Evolutionary conservation across 805 yeast species (phyloP).

Genomic region (Ogataea nonfermentans): DNA sequence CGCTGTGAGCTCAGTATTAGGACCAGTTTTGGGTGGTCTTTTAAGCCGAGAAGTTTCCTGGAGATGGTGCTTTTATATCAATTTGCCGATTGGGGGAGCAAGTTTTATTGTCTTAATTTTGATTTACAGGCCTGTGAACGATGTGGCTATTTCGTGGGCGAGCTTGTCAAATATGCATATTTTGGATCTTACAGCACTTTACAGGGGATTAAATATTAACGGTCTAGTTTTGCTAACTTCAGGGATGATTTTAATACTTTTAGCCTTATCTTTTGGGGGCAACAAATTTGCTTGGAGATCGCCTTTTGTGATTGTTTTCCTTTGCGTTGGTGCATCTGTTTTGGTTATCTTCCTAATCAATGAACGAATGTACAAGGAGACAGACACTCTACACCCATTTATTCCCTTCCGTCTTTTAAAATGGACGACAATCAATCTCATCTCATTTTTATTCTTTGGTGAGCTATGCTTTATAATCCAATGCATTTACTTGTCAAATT

Average conservation of each 20-base stretch:
- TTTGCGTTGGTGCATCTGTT: constrained; percentile 45
- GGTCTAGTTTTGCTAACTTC: constrained; percentile 41
- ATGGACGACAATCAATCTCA: constrained; percentile 23
- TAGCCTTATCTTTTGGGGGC: constrained; percentile 61
- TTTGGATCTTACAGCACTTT: neutral
- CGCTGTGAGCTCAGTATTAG: constrained; percentile 51
- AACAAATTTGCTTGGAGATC: constrained; percentile 52
- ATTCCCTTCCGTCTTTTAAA: constrained; percentile 42
- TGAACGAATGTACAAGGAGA: constrained; percentile 31
- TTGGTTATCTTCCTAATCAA: constrained; percentile 36
- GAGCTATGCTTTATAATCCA: constrained; percentile 42
- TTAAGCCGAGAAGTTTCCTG: constrained; percentile 51
- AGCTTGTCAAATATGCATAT: neutral
- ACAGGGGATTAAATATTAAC: constrained; percentile 12
- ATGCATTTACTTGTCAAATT: constrained; percentile 40
- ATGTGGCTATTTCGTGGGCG: neutral
- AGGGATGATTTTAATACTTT: constrained; percentile 46
- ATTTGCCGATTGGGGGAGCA: constrained; percentile 65
- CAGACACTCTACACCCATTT: constrained; percentile 37
- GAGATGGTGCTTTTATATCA: constrained; percentile 77
- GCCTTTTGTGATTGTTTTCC: constrained; percentile 48
- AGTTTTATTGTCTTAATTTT: constrained; percentile 41
- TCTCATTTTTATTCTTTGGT: constrained; percentile 25
- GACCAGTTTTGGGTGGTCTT: constrained; percentile 69
- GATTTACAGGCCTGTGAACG: constrained; percentile 9